Evolutionary conservation across 257 asterid species (phyloP).

Genomic region (Lithospermum erythrorhizon): DNA sequence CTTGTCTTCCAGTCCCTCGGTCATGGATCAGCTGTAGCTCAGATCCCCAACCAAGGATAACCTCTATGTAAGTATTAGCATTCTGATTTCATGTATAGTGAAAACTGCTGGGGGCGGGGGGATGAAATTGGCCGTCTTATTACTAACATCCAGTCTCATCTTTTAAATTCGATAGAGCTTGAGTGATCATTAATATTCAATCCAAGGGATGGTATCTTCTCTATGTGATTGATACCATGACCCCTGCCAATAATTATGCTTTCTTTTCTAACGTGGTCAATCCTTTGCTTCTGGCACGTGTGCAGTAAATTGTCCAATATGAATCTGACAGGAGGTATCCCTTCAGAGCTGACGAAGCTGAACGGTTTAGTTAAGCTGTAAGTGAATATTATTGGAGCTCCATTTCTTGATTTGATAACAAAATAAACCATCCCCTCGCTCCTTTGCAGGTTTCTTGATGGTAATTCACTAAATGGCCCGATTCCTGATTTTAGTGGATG

Average conservation of each 20-base stretch:
- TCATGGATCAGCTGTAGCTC: slow-evolving; percentile 83
- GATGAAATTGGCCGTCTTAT: no score
- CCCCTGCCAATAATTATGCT: neutral
- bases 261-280: neutral
- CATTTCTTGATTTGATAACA: neutral
- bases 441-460: slow-evolving; percentile 81
- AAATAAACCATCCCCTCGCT: neutral
- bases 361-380: slow-evolving; percentile 58
- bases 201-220: neutral
- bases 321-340: slow-evolving; percentile 59
- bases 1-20: slow-evolving; percentile 93
- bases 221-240: neutral
- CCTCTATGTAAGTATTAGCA: slow-evolving; percentile 42
- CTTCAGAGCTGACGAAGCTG: slow-evolving; percentile 51
- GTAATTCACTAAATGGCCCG: slow-evolving; percentile 66
- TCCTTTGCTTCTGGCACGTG: neutral
- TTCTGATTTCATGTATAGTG: slow-evolving; percentile 5
- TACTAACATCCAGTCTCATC: no score
- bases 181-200: no score
- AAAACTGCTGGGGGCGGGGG: neutral
- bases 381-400: slow-evolving; percentile 18
- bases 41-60: slow-evolving; percentile 66
- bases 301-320: slow-evolving; percentile 67
- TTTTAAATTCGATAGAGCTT: no score
- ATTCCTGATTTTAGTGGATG: slow-evolving; percentile 93